Percentiles rank a stretch among this genome's conserved stretches.
Conservation (phyloP, 768 basidiomycete genomes). For the Termitomyces sp. region DNA sequence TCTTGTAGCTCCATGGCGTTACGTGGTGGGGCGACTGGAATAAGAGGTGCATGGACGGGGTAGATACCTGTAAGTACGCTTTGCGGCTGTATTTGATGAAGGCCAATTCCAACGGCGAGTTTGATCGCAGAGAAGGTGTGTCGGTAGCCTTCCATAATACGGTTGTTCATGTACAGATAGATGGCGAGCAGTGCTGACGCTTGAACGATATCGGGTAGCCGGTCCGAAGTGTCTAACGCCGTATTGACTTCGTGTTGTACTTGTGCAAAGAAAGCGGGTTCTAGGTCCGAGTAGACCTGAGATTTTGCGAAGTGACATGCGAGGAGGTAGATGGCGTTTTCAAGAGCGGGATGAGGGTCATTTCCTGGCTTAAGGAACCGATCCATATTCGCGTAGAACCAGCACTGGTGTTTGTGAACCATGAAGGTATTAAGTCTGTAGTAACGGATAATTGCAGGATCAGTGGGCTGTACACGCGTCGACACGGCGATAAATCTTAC, state of each 20-base stretch:
- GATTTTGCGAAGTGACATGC: constrained; percentile 49
- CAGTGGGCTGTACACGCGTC: background rate
- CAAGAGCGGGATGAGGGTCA: constrained; percentile 51
- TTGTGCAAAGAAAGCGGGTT: constrained; percentile 42
- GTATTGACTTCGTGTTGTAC: constrained; percentile 44
- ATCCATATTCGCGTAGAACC: constrained; percentile 45
- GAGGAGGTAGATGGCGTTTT: constrained; percentile 58
- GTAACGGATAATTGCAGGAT: background rate
- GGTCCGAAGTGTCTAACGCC: constrained; percentile 50
- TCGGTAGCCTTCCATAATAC: constrained; percentile 53
- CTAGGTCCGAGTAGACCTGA: constrained; percentile 33
- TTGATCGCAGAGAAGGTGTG: constrained; percentile 56
- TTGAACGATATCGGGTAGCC: constrained; percentile 53
- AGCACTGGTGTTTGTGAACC: constrained; percentile 52
- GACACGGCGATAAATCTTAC: constrained; percentile 20
- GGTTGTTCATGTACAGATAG: constrained; percentile 54
- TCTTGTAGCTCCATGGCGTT: constrained; percentile 40
- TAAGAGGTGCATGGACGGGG: constrained; percentile 16
- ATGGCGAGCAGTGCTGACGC: constrained; percentile 55
- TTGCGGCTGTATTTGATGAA: constrained; percentile 44
- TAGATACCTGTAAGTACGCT: constrained; percentile 8
- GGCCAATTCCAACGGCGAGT: constrained; percentile 54
- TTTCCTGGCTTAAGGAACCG: constrained; percentile 29
- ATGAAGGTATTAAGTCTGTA: constrained; percentile 50
- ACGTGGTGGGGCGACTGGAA: constrained; percentile 26